These are phyloP conservation scores for Aureobasidium sp. DNA, from an alignment of 2,329 filamentous ascomycete genomes.

Conservation along the genomic window DNA sequence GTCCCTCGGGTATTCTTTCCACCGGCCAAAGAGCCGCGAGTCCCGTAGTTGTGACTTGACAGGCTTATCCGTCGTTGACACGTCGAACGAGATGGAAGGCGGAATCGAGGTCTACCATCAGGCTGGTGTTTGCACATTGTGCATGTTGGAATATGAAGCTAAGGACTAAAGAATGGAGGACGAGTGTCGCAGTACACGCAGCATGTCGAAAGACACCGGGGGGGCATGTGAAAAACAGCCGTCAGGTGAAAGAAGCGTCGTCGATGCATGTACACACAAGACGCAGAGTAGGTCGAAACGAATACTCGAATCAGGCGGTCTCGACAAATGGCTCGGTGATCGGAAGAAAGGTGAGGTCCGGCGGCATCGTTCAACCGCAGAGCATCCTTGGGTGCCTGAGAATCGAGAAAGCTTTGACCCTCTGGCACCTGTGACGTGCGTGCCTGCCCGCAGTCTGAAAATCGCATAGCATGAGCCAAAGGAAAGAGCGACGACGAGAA, in stretches of 20 bases:
- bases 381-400: background rate
- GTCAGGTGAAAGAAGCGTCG: background rate
- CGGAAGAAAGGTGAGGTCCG: background rate
- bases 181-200: background rate
- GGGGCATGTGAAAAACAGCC: background rate
- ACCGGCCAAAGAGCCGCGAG: background rate
- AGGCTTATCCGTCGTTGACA: background rate
- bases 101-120: too few species aligned
- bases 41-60: background rate
- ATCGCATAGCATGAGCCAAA: slow-evolving; percentile 9
- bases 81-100: background rate
- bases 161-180: background rate
- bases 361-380: background rate
- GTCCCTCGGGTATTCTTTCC: background rate
- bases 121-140: background rate
- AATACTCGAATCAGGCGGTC: background rate
- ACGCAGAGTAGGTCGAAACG: background rate
- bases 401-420: slow-evolving; percentile 6
- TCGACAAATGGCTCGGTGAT: background rate
- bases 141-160: background rate
- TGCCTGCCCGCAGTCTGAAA: background rate
- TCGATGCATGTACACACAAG: background rate
- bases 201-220: background rate
- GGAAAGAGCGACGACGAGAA: slow-evolving; percentile 7
- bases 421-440: slow-evolving; percentile 2